Conservation (phyloP, 2,329 filamentous ascomycete genomes). For the Epichloe bromicola region DNA sequence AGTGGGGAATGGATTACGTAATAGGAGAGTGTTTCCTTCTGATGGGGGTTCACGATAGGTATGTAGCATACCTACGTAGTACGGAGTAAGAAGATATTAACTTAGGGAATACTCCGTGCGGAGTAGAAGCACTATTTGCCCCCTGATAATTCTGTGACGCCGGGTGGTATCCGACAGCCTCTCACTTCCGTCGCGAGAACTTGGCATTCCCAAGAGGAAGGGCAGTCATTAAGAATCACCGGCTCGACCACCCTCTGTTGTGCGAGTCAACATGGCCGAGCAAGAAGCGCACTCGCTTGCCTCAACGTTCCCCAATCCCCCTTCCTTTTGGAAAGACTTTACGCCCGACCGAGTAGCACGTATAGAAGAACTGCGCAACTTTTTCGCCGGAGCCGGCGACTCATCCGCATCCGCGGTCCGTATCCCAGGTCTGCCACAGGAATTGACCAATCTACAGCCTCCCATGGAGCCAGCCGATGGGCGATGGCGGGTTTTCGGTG, state of each 20-base stretch:
- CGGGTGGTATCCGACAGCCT: too few species aligned
- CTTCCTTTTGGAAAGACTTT: slow-evolving; percentile 88
- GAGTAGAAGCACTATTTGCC: too few species aligned
- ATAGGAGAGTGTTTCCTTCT: too few species aligned
- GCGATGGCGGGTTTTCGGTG: slow-evolving; percentile 65
- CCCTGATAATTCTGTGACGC: too few species aligned
- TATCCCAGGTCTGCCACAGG: slow-evolving; percentile 45
- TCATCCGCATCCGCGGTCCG: slow-evolving; percentile 17
- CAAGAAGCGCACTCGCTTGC: slow-evolving; percentile 36
- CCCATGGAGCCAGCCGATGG: slow-evolving; percentile 59
- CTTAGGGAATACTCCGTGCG: too few species aligned
- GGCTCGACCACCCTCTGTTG: neutral
- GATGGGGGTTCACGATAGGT: too few species aligned
- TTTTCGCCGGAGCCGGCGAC: slow-evolving; percentile 19
- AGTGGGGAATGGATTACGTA: too few species aligned
- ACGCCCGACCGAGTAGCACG: slow-evolving; percentile 59
- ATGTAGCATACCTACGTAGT: too few species aligned
- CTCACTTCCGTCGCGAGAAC: too few species aligned
- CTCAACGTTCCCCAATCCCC: slow-evolving; percentile 66
- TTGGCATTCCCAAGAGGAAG: too few species aligned
- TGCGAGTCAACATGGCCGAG: slow-evolving; percentile 39
- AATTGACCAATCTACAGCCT: slow-evolving; percentile 68
- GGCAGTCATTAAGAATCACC: too few species aligned
- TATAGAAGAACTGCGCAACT: slow-evolving; percentile 29
- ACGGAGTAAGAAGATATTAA: too few species aligned